Conservation (phyloP, 345 rosid species). For the Diplotaxis tenuifolia region DNA sequence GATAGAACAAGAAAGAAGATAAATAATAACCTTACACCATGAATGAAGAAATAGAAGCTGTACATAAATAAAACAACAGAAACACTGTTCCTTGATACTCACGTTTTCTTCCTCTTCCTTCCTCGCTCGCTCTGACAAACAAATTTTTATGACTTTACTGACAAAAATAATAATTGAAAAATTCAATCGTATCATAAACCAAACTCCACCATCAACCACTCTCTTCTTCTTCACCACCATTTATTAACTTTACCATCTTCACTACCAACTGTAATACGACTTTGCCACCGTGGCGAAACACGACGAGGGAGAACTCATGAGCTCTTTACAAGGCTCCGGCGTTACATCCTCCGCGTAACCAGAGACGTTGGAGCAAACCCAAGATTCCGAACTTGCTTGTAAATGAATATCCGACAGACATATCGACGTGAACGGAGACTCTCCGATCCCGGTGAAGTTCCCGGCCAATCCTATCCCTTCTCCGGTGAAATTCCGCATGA, state of each 20-base stretch:
- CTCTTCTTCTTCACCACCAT: slow-evolving; percentile 4
- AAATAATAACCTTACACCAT: slow-evolving; percentile 35
- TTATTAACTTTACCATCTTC: slow-evolving; percentile 4
- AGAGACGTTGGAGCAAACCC: slow-evolving; percentile 70
- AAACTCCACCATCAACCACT: slow-evolving; percentile 16
- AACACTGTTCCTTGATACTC: slow-evolving; percentile 23
- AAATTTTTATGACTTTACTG: slow-evolving; percentile 32
- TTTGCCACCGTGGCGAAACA: neutral
- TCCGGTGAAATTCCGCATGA: slow-evolving; percentile 56
- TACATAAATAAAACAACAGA: slow-evolving; percentile 31
- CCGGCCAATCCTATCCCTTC: slow-evolving; percentile 58
- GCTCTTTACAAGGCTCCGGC: slow-evolving; percentile 69
- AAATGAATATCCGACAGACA: slow-evolving; percentile 61
- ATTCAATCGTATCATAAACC: slow-evolving; percentile 33
- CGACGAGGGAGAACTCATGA: slow-evolving; percentile 34
- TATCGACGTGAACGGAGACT: slow-evolving; percentile 70
- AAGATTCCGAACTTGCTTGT: slow-evolving; percentile 41
- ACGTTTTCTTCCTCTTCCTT: neutral
- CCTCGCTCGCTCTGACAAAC: slow-evolving; percentile 18
- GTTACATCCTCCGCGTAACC: slow-evolving; percentile 73
- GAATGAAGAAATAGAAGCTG: slow-evolving; percentile 39
- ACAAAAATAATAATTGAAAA: slow-evolving; percentile 30
- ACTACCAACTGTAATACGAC: slow-evolving; percentile 31
- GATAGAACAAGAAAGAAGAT: slow-evolving; percentile 17
- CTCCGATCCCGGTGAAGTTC: slow-evolving; percentile 66